Base-by-base conservation (phyloP, 495 filamentous ascomycete genomes). In the Letharia columbiana region DNA sequence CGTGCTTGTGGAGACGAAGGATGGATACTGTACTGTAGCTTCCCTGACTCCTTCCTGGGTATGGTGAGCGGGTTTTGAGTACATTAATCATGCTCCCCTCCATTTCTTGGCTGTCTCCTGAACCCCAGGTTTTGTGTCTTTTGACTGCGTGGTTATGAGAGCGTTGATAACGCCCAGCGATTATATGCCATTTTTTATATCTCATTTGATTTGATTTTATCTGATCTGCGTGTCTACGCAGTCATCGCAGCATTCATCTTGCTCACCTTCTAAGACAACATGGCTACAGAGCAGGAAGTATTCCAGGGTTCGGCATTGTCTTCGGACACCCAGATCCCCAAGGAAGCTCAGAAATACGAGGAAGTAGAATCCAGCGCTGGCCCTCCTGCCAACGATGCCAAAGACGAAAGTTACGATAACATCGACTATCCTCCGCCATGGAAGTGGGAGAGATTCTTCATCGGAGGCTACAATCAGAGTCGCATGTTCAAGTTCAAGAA, bases 401-500 rank as follows among this genome's bases (percentile, higher is more conserved):
- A 66, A 45, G 62, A 69, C 4, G 69, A 72, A 4, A 61, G 60
- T 8, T 52, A 58, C 35, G 69, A 72, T 9, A 61, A 69, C 28
- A 60, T 72, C 61, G 47, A 72, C 6, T 72, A 69, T 35, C 69
- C 67, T 11, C 47, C 45, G 31, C 67, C 69, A 20, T 72, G 71
- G 71, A 72, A 72, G 45, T 72, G 52, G 49, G 69, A 71, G 59
- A 72, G 49, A 35, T 72, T 28, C 9, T 72, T 72, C 47, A 37
- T 65, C 56, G 69, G 71, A 20, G 71, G 71, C 18, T 72, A 71
- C 65, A 65, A 44, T 44, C 68, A 70, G 39, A 66, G 61, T 23
- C 66, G 70, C 12, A 70, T 72, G 70, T 41, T 72, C 49, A 70
- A 72, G 41, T 72, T 72, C 52, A 72, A 72, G 41, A 72, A 70